Conservation (phyloP, 306 rosid genomes). For the Casuarina cunninghamiana region DNA sequence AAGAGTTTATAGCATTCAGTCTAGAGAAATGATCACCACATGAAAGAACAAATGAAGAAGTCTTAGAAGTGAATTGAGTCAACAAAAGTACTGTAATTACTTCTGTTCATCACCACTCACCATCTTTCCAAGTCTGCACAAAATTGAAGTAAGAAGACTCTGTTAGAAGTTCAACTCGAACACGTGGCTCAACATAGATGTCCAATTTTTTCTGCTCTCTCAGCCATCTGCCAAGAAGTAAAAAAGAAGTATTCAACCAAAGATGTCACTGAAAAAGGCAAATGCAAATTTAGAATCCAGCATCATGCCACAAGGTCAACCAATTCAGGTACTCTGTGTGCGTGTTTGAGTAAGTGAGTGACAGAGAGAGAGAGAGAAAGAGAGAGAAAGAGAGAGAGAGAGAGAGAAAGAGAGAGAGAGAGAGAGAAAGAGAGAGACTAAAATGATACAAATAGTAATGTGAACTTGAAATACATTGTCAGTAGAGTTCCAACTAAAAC, state of each 20-base stretch:
- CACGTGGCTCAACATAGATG: conserved; percentile 85
- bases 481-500: background rate
- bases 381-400: background rate
- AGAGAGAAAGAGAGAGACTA: background rate
- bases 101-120: conserved; percentile 45
- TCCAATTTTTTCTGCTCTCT: conserved; percentile 66
- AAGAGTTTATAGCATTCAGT: background rate
- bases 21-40: conserved; percentile 12
- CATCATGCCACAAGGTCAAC: background rate
- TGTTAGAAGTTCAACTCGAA: conserved; percentile 64
- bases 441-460: background rate
- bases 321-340: background rate
- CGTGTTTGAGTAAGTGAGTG: background rate
- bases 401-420: background rate
- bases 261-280: conserved; percentile 11
- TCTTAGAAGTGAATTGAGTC: conserved; percentile 7
- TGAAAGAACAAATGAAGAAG: conserved; percentile 11
- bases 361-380: background rate
- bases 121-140: conserved; percentile 79
- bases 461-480: background rate
- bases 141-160: conserved; percentile 80
- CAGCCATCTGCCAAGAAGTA: conserved; percentile 68
- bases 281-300: background rate
- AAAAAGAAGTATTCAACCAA: conserved; percentile 17
- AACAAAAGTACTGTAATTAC: conserved; percentile 8